Conservation (phyloP, 345 rosid genomes). For the Syzygium oleosum region DNA sequence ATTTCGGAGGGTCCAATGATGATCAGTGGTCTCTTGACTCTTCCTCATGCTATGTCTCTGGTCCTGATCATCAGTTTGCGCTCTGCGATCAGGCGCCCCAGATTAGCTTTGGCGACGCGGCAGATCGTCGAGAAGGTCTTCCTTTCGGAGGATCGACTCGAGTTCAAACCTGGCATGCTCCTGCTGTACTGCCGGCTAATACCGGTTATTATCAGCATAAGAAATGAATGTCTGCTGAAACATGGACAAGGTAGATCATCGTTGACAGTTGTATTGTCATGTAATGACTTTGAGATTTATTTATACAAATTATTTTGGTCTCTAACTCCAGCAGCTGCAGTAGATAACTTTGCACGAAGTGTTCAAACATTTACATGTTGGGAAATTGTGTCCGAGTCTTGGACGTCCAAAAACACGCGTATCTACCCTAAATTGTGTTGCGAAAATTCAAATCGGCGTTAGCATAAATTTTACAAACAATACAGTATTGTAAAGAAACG, state of each 20-base stretch:
- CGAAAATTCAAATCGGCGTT: too few species aligned
- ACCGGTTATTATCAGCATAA: not conserved
- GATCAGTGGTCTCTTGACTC: conserved; percentile 15
- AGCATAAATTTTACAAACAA: too few species aligned
- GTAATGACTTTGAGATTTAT: not conserved
- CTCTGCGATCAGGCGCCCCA: conserved; percentile 39
- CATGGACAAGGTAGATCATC: not conserved
- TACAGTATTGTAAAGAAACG: too few species aligned
- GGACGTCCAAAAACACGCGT: not conserved
- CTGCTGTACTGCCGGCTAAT: not conserved
- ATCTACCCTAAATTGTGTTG: not conserved
- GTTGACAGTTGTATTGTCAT: not conserved
- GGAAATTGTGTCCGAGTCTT: not conserved
- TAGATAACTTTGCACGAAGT: not conserved
- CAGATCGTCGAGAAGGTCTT: not conserved
- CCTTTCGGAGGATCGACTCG: not conserved
- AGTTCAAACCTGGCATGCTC: not conserved
- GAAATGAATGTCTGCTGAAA: not conserved
- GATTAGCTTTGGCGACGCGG: conserved; percentile 33
- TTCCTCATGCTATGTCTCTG: conserved; percentile 16
- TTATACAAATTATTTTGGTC: not conserved
- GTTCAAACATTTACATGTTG: not conserved
- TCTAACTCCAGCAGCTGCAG: not conserved
- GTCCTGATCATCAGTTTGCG: conserved; percentile 11
- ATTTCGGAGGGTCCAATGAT: conserved; percentile 1